Evolutionary conservation across 192 early-diverging fungal species (phyloP).

Genomic region (Allomyces arbusculus): DNA sequence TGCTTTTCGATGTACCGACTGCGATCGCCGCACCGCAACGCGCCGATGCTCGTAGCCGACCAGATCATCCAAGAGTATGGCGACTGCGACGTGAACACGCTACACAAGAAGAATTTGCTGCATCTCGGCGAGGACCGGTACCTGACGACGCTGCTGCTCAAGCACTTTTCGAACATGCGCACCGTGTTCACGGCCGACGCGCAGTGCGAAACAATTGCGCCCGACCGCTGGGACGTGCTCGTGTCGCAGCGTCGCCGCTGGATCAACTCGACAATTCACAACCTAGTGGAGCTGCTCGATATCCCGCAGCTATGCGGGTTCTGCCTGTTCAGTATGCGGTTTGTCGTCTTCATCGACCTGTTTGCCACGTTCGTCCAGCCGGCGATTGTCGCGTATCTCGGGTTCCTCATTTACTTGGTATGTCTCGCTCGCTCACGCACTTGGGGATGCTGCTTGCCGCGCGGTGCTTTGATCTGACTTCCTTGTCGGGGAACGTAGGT

Average conservation of each 20-base stretch:
- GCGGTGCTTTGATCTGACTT: no score
- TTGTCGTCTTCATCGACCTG: slow-evolving; percentile 84
- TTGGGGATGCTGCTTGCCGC: no score
- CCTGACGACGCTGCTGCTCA: slow-evolving; percentile 89
- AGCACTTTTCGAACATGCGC: slow-evolving; percentile 87
- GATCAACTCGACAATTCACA: slow-evolving; percentile 98
- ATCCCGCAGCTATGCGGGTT: slow-evolving; percentile 84
- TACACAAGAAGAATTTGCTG: slow-evolving; percentile 94
- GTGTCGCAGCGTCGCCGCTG: slow-evolving; percentile 90
- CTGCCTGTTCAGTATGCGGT: slow-evolving; percentile 94
- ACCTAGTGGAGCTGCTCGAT: slow-evolving; percentile 71
- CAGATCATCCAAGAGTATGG: slow-evolving; percentile 69
- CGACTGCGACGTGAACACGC: slow-evolving; percentile 75
- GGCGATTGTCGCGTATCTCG: slow-evolving; percentile 59
- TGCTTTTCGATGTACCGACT: slow-evolving; percentile 77
- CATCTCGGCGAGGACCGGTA: slow-evolving; percentile 93
- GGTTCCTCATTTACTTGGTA: slow-evolving; percentile 51
- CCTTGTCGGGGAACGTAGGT: no score
- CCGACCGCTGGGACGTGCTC: slow-evolving; percentile 71
- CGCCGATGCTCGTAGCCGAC: slow-evolving; percentile 61
- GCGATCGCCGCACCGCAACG: slow-evolving; percentile 37
- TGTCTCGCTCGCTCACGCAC: background rate
- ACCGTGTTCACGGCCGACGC: slow-evolving; percentile 85
- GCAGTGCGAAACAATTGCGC: slow-evolving; percentile 71
- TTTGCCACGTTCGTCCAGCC: slow-evolving; percentile 58